Base-by-base conservation (phyloP, 2,329 filamentous ascomycete species). In the Diaporthe vexans region DNA sequence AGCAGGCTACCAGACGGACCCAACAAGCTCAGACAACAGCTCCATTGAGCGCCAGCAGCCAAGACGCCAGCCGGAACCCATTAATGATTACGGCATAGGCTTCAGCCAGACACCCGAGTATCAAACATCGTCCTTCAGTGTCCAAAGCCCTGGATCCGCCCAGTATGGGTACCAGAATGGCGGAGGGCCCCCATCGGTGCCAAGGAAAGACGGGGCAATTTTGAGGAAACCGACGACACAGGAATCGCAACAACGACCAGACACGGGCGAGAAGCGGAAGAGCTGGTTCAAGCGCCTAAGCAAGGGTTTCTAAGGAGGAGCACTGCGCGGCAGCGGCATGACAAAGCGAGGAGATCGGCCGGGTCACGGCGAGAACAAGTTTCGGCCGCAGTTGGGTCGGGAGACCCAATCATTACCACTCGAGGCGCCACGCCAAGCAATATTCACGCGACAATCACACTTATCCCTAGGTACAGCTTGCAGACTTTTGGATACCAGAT, bases 271-370 rank as follows among this genome's bases (percentile, higher is more conserved):
- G 75, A 98, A 97, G 88, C 89, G 94, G 77, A 95, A 95, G 88
- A 97, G 95, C 81, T 98, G 95, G 95, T 92, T 98, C 79, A 91
- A 94, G 81, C 91, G 92, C 79, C 89, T 98, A 83, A 97, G 93
- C 87, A 95, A 88, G 81, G 84, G 84, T 40, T 82, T 82, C 72
- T 85, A 83, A 80, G 57, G 40, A 40, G 24, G 10, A 37, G 24
- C 46, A 43, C 15, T 19, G 4, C 29, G 24, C 54, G 7, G 29
- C 54, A 21, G 46, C 24, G 56, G 24, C 68, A n/a, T 19, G 4
- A 58, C 4, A 15, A 40, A 61, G 29, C 29, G 40, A 48, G 43
- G 21, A 29, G 51, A 33, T 19, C 26, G 21, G 21, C 40, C 9
- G 17, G 15, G 33, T 8, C 21, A 29, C 19, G 48, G 35, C n/a